Conservation (phyloP, 2,329 filamentous ascomycete species). For the Neofusicoccum parvum region DNA sequence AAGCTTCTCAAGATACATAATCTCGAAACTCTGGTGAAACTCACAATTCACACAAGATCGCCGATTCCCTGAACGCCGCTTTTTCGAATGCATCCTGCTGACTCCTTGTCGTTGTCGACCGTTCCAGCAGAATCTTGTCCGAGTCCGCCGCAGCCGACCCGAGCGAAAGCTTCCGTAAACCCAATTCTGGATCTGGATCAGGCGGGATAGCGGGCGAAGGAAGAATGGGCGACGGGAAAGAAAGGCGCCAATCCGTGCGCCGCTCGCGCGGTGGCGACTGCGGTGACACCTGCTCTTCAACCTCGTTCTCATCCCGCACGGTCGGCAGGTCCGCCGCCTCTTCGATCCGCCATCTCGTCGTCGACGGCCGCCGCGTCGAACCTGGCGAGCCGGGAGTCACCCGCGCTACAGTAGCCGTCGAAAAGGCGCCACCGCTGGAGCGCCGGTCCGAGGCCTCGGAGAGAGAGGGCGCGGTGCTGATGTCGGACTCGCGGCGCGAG, state of each 20-base stretch:
- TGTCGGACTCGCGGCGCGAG: conserved; percentile 14
- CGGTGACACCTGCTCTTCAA: neutral
- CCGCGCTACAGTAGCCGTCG: neutral
- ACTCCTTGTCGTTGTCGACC: conserved; percentile 32
- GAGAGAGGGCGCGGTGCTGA: conserved; percentile 5
- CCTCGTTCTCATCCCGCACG: conserved; percentile 1
- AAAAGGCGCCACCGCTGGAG: conserved; percentile 4
- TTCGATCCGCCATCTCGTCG: neutral
- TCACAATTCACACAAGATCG: conserved; percentile 49
- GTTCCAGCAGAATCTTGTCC: conserved; percentile 10
- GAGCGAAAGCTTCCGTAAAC: neutral
- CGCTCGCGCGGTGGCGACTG: neutral
- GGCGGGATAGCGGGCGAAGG: conserved; percentile 28
- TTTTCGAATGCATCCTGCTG: conserved; percentile 43
- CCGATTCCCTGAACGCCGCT: conserved; percentile 46
- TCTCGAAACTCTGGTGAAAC: conserved; percentile 14
- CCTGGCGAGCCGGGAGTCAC: neutral
- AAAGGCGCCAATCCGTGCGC: neutral
- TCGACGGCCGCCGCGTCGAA: neutral
- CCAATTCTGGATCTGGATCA: conserved; percentile 18
- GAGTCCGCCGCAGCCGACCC: neutral
- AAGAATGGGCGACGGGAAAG: neutral
- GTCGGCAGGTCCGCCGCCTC: neutral
- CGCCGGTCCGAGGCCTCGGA: conserved; percentile 18
- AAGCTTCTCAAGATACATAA: neutral